These are phyloP conservation scores for Dioszegia aurantiaca DNA, from an alignment of 768 basidiomycete genomes.

Conservation along the genomic window DNA sequence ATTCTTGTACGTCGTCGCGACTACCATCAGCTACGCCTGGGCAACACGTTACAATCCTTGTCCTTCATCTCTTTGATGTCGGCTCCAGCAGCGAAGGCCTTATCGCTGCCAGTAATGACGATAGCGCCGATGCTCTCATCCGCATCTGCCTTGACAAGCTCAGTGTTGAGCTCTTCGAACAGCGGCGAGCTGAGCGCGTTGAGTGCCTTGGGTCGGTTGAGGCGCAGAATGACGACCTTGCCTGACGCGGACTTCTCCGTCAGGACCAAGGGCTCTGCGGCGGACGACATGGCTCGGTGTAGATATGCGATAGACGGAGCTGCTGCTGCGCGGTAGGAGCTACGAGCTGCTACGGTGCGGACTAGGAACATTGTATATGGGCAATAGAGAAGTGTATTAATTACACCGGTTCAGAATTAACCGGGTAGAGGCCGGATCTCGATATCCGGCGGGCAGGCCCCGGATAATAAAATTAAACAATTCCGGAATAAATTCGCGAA, in stretches of 20 bases:
- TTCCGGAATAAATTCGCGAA: neutral
- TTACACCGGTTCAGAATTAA: no score
- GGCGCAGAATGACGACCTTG: slow-evolving; percentile 40
- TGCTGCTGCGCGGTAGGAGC: neutral
- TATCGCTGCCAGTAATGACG: slow-evolving; percentile 87
- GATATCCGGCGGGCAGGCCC: neutral
- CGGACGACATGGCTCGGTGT: slow-evolving; percentile 41
- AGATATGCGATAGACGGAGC: slow-evolving; percentile 3
- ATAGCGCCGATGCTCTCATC: slow-evolving; percentile 75
- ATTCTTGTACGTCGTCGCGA: slow-evolving; percentile 78
- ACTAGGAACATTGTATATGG: slow-evolving; percentile 17
- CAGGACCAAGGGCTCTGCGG: slow-evolving; percentile 42
- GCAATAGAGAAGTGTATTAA: neutral
- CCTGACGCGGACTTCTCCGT: slow-evolving; percentile 31
- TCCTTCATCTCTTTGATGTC: slow-evolving; percentile 99
- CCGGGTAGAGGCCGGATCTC: neutral
- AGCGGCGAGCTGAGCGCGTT: slow-evolving; percentile 82
- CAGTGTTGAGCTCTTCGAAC: slow-evolving; percentile 75
- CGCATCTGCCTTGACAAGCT: slow-evolving; percentile 66
- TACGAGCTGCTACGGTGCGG: slow-evolving; percentile 14
- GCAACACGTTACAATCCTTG: slow-evolving; percentile 68
- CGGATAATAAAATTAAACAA: no score
- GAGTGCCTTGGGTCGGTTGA: slow-evolving; percentile 50
- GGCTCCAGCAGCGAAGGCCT: slow-evolving; percentile 93
- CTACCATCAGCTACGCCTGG: slow-evolving; percentile 53